Evolutionary conservation across 176 grass and related monocot species (phyloP), one percentile per base, ranked within the genome.

Genomic region (Oryza glaberrima): DNA sequence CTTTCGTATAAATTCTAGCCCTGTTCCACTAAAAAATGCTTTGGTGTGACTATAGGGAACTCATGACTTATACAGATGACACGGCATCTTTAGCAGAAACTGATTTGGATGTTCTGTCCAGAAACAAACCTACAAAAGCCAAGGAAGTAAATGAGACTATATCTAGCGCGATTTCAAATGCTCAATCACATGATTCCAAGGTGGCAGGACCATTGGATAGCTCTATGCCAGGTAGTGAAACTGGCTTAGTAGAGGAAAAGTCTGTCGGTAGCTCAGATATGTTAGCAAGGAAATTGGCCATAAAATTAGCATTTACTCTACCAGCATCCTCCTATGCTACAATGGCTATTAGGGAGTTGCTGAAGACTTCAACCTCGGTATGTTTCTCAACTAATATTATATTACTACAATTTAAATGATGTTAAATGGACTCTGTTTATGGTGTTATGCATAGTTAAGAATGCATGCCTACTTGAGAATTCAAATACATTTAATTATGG

Each of bases 291-390:
- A 99, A 96, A 75, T 68, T 89, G 84, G 93, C 93, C 34, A 44
- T 96, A 67, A 99, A 96, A 85, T 75, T 99, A 65, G 83, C 78
- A 67, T 99, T 99, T 85, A 96, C 93, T 84, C 87, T 99, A 68
- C 93, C 96, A 69, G 71, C 96, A 84, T 99, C 96, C 36, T 92
- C 82, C 28, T 96, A 96, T 73, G 93, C 96, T 76, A 99, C 96
- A 54, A 99, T 99, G 90, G 90, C 82, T 45, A 92, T 99, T 56
- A 88, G 96, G 70, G 96, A 99, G 86, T 76, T 96, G 17, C 91
- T 95, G 76, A 99, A 99, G 84, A 85, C 72, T 85, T 96, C 93
- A 45, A 92, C 91, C 17, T 91, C 85, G 56, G 96, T 99, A 99
- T 81, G 79, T 81, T 70, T 68, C 49, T 77, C 32, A 58, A 77